Base-by-base conservation (phyloP, 306 rosid species). In the Trifolium dubium region DNA sequence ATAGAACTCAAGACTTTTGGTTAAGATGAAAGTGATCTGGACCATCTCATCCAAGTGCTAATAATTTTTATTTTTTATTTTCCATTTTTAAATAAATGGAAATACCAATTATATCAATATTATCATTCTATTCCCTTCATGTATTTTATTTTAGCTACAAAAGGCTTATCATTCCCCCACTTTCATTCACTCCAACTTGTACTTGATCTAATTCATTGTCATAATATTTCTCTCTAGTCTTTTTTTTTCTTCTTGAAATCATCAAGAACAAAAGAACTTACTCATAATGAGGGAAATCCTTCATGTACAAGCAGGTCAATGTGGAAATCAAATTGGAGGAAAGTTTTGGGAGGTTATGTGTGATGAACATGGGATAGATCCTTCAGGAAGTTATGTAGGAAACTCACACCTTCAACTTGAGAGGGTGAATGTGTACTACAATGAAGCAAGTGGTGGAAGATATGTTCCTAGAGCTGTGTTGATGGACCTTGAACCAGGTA, bases 321-420 rank as follows among this genome's bases (percentile, higher is more conserved):
- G 97, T 69, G 97, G 97, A 1, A 92, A 92, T 78, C 97, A 92
- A 79, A 89, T 92, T 46, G 97, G 97, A 60, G 90, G 87, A 46
- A 92, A 92, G 70, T 92, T 92, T 69, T 92, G 97, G 97, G 97
- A 92, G 82, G 97, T 92, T 54, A 87, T 92, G 81, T 89, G 97
- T 76, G 90, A 88, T 67, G 97, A 92, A 71, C 97, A 92, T 77
- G 97, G 96, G 40, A 89, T 92, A 19, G 96, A 89, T 77, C 78
- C 86, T 8, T 69, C 80, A 0, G 97, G 97, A 74, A 92, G 69
- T 3, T 92, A 92, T 66, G 78, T 79, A 28, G 97, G 97, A 1
- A 82, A 80, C 35, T 86, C 90, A 2, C 85, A 64, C 46, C 80
- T 88, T 85, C 97, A 92, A 64, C 85, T 92, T 58, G 97, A 92